Base-by-base conservation (phyloP, 176 grass and related monocot genomes). In the Oryza meyeriana region DNA sequence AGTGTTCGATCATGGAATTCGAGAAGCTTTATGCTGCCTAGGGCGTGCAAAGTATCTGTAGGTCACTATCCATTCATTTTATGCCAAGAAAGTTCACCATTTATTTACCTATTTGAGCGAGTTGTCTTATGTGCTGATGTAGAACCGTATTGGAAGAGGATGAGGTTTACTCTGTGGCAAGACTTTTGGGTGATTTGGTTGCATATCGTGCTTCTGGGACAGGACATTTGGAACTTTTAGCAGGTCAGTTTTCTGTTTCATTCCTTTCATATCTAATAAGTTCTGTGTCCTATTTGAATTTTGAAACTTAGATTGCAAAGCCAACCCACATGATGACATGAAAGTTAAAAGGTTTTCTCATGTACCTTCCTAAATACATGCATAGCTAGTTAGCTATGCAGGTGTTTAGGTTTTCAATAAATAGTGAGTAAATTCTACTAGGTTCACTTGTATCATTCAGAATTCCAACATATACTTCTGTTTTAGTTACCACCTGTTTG, bases 161-260 rank as follows among this genome's bases (percentile, higher is more conserved):
- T 31, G 96, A 95, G 69, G 93, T 98, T 63, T 90, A 93, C 80
- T 98, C 96, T 77, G 96, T 98, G 64, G 90, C 96, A 90, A 95
- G 93, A 76, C 90, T 93, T 72, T 87, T 98, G 72, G 96, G 96
- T 44, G 93, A 98, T 88, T 88, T 98, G 83, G 92, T 98, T 78
- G 96, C 96, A 63, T 98, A 98, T 93, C 96, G 96, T 61, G 96
- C 96, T 88, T 98, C 96, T 72, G 96, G 93, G 85, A 98, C 96
- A 38, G 93, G 93, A 17, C 96, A 98, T 94, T 93, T 98, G 77
- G 93, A 98, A 87, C 77, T 98, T 9, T 76, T 98, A 76, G 90
- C 93, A 93, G 96, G 93, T 98, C 86, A 64, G 66, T 45, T 88
- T 64, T 82, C 72, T 32, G 16, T 52, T 72, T 48, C 24, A 52